Base-by-base conservation (phyloP, 139 green algal species). In the Zygnema circumcarinatum region DNA sequence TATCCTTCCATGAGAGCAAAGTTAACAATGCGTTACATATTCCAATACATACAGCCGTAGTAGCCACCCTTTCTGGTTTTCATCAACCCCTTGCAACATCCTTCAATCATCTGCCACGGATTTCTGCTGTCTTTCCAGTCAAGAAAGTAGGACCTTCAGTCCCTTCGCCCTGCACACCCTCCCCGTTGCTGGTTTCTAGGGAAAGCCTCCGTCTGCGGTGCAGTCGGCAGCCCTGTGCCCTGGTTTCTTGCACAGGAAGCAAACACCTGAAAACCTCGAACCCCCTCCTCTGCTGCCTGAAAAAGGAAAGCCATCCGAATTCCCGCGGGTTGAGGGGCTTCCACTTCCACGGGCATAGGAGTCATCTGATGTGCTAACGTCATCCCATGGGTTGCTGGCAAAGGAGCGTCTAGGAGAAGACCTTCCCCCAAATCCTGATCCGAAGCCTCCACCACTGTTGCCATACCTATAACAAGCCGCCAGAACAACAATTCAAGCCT, bases 221-320 rank as follows among this genome's bases (percentile, higher is more conserved):
- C 76, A 84, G 39, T 84, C 76, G 31, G 76, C 76, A 2, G 76
- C 76, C 76, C 76, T 84, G 39, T 84, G 76, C 21, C 76, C 76
- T 32, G 76, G 76, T 31, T 84, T 54, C 76, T 84, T 84, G 76
- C 76, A 84, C 22, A 84, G 67, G 39, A 67, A 84, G 39, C 76
- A 84, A n/a, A 84, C 76, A 21, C 76, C 76, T 16, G 76, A 84
- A 35, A 84, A 84, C 35, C 69, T 78, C 41, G 32, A 38, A 39
- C 76, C 39, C 52, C 76, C 35, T 35, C 41, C 32, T 38, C 74
- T 52, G 33, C 32, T 82, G 2, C 2, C 31, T 33, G 35, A 78
- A 40, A 3, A n/a, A n/a, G 32, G 32, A 81, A n/a, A 32, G 11
- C 74, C 31, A n/a, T 78, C 69, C 16, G 35, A 39, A 52, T 39